phyloP scores from a whole-genome alignment of 805 yeast genomes.

The Suhomyces sp. region DNA sequence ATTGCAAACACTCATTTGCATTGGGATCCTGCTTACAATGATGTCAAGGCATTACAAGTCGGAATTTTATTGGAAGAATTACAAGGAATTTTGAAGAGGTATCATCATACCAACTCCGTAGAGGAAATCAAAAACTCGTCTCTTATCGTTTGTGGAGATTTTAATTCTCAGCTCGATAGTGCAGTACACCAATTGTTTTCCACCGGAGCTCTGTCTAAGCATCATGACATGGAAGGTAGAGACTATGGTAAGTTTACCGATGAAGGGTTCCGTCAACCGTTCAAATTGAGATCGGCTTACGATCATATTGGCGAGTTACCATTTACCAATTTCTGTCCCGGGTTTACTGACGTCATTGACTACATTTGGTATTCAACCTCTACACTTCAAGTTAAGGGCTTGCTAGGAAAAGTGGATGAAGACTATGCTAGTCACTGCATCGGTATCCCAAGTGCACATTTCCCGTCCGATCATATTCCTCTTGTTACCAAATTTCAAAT shows the following conservation, averaged over 20 bases:
- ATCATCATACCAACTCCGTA: slow-evolving; percentile 39
- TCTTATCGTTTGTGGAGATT: slow-evolving; percentile 90
- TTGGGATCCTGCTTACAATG: slow-evolving; percentile 97
- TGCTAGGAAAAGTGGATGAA: slow-evolving; percentile 79
- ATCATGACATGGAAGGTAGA: slow-evolving; percentile 77
- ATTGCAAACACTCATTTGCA: slow-evolving; percentile 92
- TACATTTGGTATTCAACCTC: slow-evolving; percentile 92
- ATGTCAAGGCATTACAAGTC: slow-evolving; percentile 93
- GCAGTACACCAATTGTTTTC: slow-evolving; percentile 92
- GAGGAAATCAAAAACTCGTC: slow-evolving; percentile 63
- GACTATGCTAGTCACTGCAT: slow-evolving; percentile 73
- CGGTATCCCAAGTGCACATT: slow-evolving; percentile 92
- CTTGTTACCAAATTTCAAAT: slow-evolving; percentile 75
- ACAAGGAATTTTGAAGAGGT: slow-evolving; percentile 58
- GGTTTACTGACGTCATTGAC: slow-evolving; percentile 89
- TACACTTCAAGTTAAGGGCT: slow-evolving; percentile 76
- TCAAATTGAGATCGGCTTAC: slow-evolving; percentile 83
- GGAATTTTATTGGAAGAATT: slow-evolving; percentile 89
- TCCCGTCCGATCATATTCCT: slow-evolving; percentile 95
- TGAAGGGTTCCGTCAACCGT: slow-evolving; percentile 79
- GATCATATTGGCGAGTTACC: slow-evolving; percentile 84
- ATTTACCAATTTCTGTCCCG: slow-evolving; percentile 91
- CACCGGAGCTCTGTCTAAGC: slow-evolving; percentile 75
- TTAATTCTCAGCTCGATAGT: slow-evolving; percentile 80
- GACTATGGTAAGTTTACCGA: slow-evolving; percentile 90